These are phyloP conservation scores for Citrus mangshanensis DNA, from an alignment of 345 rosid species.

Conservation along the genomic window DNA sequence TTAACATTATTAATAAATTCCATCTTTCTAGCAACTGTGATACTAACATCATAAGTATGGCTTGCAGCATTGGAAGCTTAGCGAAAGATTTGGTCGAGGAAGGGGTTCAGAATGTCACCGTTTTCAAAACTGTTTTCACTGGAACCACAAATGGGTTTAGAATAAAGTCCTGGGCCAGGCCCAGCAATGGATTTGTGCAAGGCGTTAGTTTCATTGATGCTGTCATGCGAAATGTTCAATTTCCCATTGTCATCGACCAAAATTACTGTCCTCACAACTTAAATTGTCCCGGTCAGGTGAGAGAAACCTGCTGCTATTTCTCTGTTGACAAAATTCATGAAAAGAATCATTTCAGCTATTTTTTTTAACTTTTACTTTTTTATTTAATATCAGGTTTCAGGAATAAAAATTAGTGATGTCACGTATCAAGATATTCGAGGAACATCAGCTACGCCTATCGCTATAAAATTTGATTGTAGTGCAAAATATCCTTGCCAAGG, in stretches of 20 bases:
- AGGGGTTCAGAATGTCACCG: slow-evolving; percentile 61
- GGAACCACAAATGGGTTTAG: slow-evolving; percentile 55
- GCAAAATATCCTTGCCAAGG: slow-evolving; percentile 30
- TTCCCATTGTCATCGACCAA: slow-evolving; percentile 35
- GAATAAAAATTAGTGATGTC: slow-evolving; percentile 34
- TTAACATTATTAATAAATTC: too few relatives aligned
- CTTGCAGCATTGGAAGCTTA: background rate
- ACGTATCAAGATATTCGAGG: slow-evolving; percentile 34
- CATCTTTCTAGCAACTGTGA: background rate
- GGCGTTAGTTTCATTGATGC: slow-evolving; percentile 38
- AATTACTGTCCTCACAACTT: slow-evolving; percentile 1
- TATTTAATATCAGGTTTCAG: slow-evolving; percentile 12
- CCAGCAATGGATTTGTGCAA: slow-evolving; percentile 52
- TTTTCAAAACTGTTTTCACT: slow-evolving; percentile 30
- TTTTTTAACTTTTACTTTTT: background rate
- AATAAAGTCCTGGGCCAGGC: slow-evolving; percentile 69
- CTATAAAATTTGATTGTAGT: slow-evolving; percentile 42
- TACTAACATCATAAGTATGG: background rate
- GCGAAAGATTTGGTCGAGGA: slow-evolving; percentile 31
- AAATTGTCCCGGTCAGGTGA: background rate
- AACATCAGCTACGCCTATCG: slow-evolving; percentile 35
- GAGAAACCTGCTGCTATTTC: background rate
- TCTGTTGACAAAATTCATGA: background rate
- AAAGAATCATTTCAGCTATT: too few relatives aligned
- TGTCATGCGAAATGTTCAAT: slow-evolving; percentile 37